A percentile compares a stretch with the other conserved stretches of the same genome.
phyloP scores from a whole-genome alignment of 208 protist genomes.

The Novymonas esmeraldas region DNA sequence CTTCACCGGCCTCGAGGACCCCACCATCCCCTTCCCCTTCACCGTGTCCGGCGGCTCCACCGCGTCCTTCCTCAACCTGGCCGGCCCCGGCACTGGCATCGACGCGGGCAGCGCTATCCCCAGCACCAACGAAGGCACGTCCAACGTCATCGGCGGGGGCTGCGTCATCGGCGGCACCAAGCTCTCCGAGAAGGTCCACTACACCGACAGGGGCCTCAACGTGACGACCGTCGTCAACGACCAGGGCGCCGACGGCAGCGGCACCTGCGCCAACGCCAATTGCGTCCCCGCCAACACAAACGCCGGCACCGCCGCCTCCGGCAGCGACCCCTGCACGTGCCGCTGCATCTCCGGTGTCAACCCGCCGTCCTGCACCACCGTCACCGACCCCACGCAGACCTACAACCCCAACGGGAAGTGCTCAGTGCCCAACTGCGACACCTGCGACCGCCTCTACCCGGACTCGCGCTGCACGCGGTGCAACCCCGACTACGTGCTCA shows the following conservation, averaged over 20 bases:
- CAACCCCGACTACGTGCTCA: not conserved
- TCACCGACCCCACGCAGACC: slow-evolving; percentile 12
- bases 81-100: not conserved
- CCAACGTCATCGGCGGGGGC: not conserved
- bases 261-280: slow-evolving; percentile 14
- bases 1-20: not conserved
- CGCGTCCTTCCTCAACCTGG: slow-evolving; percentile 12
- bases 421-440: not conserved
- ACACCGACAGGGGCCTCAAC: not conserved
- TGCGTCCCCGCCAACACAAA: slow-evolving; percentile 16
- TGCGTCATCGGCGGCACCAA: slow-evolving; percentile 1
- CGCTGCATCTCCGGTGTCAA: slow-evolving; percentile 9
- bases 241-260: not conserved
- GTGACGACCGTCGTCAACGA: slow-evolving; percentile 5
- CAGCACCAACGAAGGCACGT: not conserved
- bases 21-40: slow-evolving; percentile 1
- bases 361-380: slow-evolving; percentile 3
- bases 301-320: not conserved
- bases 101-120: not conserved
- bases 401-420: not conserved
- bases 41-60: slow-evolving; percentile 1
- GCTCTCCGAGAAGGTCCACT: not conserved
- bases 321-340: slow-evolving; percentile 11
- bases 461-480: slow-evolving; percentile 3
- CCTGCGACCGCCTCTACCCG: slow-evolving; percentile 7